These are phyloP conservation scores for Fusarium sp. DNA, from an alignment of 2,329 filamentous ascomycete species.

Conservation along the genomic window DNA sequence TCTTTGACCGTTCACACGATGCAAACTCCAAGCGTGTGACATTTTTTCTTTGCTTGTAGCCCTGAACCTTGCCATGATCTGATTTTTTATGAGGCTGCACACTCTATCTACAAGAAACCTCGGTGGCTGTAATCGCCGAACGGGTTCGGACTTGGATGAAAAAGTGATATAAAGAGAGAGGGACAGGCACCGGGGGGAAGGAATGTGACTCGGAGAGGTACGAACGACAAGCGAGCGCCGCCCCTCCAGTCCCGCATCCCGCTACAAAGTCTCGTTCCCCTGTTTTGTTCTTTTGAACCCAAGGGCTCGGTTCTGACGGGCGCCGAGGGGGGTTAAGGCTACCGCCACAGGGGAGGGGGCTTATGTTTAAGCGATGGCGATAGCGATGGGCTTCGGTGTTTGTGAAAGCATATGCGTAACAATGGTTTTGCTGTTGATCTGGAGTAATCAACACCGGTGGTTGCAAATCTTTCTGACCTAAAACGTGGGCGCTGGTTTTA, in stretches of 20 bases:
- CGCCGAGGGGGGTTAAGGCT: neutral
- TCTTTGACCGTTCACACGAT: slow-evolving; percentile 2
- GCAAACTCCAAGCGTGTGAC: neutral
- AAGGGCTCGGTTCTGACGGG: slow-evolving; percentile 23
- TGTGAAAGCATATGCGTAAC: neutral
- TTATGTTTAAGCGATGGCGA: neutral
- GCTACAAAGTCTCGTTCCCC: slow-evolving; percentile 8
- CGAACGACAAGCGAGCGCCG: slow-evolving; percentile 6
- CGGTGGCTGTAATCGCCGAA: slow-evolving; percentile 26
- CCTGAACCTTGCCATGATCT: neutral
- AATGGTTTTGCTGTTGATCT: neutral
- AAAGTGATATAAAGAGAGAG: slow-evolving; percentile 5
- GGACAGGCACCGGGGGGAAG: slow-evolving; percentile 5
- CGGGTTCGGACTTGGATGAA: slow-evolving; percentile 19
- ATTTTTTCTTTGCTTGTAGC: too few species aligned
- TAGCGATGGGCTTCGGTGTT: neutral
- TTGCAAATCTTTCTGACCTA: neutral
- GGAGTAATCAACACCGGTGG: neutral
- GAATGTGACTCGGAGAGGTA: slow-evolving; percentile 32
- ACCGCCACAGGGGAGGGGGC: slow-evolving; percentile 16
- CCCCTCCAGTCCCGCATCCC: slow-evolving; percentile 9
- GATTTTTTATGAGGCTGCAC: neutral
- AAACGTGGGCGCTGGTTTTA: neutral
- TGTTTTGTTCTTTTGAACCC: slow-evolving; percentile 2
- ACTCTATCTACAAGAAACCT: neutral